Base-by-base conservation (phyloP, 2,329 filamentous ascomycete species). In the Paraphoma sp. region DNA sequence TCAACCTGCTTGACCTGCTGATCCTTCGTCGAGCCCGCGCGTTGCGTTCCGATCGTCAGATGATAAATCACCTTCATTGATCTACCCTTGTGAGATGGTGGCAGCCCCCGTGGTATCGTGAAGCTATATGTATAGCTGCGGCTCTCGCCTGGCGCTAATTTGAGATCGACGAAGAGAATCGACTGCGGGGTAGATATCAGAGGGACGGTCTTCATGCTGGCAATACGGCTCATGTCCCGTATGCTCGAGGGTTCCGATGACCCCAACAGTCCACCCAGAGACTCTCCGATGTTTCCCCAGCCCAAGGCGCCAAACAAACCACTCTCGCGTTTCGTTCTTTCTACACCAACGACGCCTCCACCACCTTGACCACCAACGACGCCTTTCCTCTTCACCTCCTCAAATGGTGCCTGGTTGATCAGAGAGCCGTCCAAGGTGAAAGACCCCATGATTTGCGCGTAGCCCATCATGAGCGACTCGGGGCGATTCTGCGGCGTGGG, bases 391-490 rank as follows among this genome's bases (percentile, higher is more conserved):
- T 99, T 99, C 40, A 98, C 93, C 68, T 96, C 92, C 72, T 99
- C 95, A 68, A 99, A 99, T 0, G 91, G 91, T 0, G 87, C 87
- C 40, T 96, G 88, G 68, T 96, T 94, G 57, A 99, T 88, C 18
- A 99, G 80, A 1, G 95, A 97, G 0, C 93, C 93, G 71, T 99
- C 95, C 6, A 99, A 80, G 0, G 88, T 92, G 67, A 99, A 99
- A 0, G 91, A 93, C 4, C 95, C 95, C 76, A 92, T 91, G 2
- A 98, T 87, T 68, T 99, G 95, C 2, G 92, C 94, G 77, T 96
- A 99, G 0, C 93, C 95, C 95, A 99, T 99, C 87, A 99, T 96
- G 51, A 99, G 80, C 1, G 89, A 89, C 73, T 98, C 93, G 0
- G 91, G 87, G 81, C 69, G 65, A 60, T 67, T 70, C 28, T 67